Evolutionary conservation across 495 filamentous ascomycete genomes (phyloP), one percentile per base, ranked within the genome.

Genomic region (Penicillium diatomitis): DNA sequence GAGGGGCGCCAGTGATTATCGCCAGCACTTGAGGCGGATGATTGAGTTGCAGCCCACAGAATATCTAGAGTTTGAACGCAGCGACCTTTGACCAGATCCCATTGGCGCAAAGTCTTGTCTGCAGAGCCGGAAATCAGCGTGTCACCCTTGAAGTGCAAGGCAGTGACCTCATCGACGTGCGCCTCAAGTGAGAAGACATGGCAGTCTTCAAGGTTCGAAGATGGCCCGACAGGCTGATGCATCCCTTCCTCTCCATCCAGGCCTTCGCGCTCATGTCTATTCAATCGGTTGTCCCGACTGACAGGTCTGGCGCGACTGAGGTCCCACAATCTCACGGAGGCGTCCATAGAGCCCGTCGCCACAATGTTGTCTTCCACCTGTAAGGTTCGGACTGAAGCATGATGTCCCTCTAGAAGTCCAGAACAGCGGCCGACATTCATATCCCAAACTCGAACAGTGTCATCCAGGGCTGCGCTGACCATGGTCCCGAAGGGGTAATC

Each of bases 11-110:
- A 83, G 44, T 58, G 68, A 9, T 74, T 72, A 28, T 67, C 67
- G 63, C 71, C 50, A 67, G 70, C 77, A 75, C 88, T 51, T 6
- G 76, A 76, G 32, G 87, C 80, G 6, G 84, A 87, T 29, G 88
- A 89, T 64, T 97, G 94, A 3, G 92, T 90, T 2, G 92, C 88
- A 4, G 92, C 92, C 92, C 92, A 99, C 55, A 99, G 82, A n/a
- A 99, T 90, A 67, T 99, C 92, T 30, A 99, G 73, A 2, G 92
- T 99, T 68, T 99, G 92, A 32, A 97, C 88, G 65, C 92, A 97
- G 44, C 94, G 85, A 6, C 92, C 92, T 60, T 88, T 95, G 51
- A 87, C 85, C 32, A 99, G 71, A 76, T 99, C 92, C 92, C 92
- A 99, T 67, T 99, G 92, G 40, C 92, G 81, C 38, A 98, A 69